Base-by-base conservation (phyloP, 2,329 filamentous ascomycete species). In the Apiospora malaysiana region DNA sequence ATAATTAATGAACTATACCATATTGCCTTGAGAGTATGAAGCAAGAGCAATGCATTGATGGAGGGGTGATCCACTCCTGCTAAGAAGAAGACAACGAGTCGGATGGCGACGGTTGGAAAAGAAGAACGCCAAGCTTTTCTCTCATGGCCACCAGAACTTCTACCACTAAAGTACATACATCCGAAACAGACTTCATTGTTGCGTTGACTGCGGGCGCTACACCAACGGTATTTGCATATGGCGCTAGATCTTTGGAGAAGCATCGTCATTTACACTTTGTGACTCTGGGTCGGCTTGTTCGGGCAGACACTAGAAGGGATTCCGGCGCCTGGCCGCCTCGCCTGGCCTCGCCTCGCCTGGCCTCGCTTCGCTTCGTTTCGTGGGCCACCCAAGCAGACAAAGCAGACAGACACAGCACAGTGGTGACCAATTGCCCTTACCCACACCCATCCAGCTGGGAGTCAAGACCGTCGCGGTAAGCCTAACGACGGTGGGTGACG, bases 141-240 rank as follows among this genome's bases (percentile, higher is more conserved):
- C 27, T n/a, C 56, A 10, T 63, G 9, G 14, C 27, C 40, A n/a
- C 37, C 51, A 21, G 25, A 16, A 16, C 16, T 32, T 32, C 14
- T 37, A 16, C 16, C 18, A 21, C 14, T 37, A n/a, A 59, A 21
- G 37, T 40, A 40, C 56, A 63, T 63, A 21, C 56, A n/a, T n/a
- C 56, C 21, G 37, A 63, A 45, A 59, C 51, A 59, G 27, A 59
- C 27, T 59, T 63, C 56, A 40, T 63, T 40, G 56, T 37, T 59
- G 51, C 51, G 49, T 56, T 56, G 49, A 56, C 49, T 56, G 49
- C 27, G 51, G 51, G 51, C 27, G 27, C 51, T 59, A 59, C 51
- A 59, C 27, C 51, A 59, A 37, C 51, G 49, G 49, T 21, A 56
- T 56, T 56, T 32, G 49, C 49, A 18, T 56, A 56, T 32, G 27